Evolutionary conservation across 2,329 filamentous ascomycete genomes (phyloP), one percentile per base, ranked within the genome.

Genomic region (Calonectria ilicicola): DNA sequence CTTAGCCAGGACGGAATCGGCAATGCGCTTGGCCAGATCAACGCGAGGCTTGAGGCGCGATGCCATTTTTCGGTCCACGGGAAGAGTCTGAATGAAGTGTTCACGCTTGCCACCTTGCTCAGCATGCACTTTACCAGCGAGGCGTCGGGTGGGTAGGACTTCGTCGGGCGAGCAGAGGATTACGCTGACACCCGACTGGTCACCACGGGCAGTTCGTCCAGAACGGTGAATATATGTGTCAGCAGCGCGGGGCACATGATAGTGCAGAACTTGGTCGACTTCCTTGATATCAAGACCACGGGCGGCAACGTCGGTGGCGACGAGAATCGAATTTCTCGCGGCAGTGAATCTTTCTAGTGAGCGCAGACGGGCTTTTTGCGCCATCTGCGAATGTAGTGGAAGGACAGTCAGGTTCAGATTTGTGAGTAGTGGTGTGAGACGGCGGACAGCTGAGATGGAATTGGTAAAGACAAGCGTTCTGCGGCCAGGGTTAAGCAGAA

Each of bases 141-240:
- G 89, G 21, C 96, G 90, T 9, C 95, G 90, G 4, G 96, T 96
- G 0, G 95, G 94, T 2, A 92, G 89, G 2, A 98, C 95, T 85
- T 99, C 97, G 72, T 98, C 96, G 0, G 97, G 96, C 0, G 93
- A 92, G 81, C 97, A 98, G 65, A 99, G 91, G 5, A 99, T 87
- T 70, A 99, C 92, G 79, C 95, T 98, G 42, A 94, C 90, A 44
- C 97, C 97, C 0, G 89, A 91, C 15, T 91, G 91, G 23, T 93
- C 90, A 3, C 94, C 96, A 80, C 97, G 94, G 2, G 97, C 97
- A 1, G 97, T 98, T 76, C 97, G 94, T 15, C 97, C 97, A 1
- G 97, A 98, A 27, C 97, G 93, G 82, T 99, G 97, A 17, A 99
- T 96, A 81, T 99, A 99, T 60, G 93, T 93, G 83, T 98, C 96